Evolutionary conservation across 2,329 filamentous ascomycete genomes (phyloP).

Genomic region (Neofusicoccum sp.): DNA sequence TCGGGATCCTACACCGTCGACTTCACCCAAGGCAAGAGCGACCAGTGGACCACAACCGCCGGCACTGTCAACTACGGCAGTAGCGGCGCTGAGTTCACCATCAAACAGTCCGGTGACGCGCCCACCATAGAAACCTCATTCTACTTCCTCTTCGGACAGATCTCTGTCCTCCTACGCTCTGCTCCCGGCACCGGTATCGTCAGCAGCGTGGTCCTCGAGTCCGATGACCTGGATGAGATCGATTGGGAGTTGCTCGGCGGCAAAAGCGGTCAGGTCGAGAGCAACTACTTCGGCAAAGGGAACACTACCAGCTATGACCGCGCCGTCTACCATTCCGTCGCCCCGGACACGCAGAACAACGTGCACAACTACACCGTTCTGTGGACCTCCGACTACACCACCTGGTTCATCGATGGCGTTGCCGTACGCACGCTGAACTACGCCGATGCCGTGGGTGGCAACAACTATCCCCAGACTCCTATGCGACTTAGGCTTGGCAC

Average conservation of each 20-base stretch:
- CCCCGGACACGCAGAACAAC: slow-evolving; percentile 50
- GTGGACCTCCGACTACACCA: slow-evolving; percentile 65
- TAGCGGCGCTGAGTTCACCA: slow-evolving; percentile 48
- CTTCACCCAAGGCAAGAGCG: slow-evolving; percentile 34
- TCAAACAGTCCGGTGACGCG: slow-evolving; percentile 44
- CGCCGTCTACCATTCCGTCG: slow-evolving; percentile 59
- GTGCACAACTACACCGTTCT: slow-evolving; percentile 65
- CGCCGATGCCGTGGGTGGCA: slow-evolving; percentile 53
- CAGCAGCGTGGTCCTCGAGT: slow-evolving; percentile 75
- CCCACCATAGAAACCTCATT: slow-evolving; percentile 72
- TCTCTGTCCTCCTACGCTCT: slow-evolving; percentile 73
- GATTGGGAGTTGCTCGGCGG: slow-evolving; percentile 76
- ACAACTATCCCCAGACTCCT: slow-evolving; percentile 70
- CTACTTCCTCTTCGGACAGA: slow-evolving; percentile 79
- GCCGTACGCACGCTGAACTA: slow-evolving; percentile 62
- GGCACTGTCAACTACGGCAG: slow-evolving; percentile 39
- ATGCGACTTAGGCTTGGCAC: slow-evolving; percentile 54
- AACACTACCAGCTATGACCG: slow-evolving; percentile 66
- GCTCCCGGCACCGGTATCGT: slow-evolving; percentile 72
- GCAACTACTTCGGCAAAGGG: slow-evolving; percentile 75
- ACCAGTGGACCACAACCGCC: slow-evolving; percentile 23
- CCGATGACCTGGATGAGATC: slow-evolving; percentile 78
- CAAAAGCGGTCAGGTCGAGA: slow-evolving; percentile 62
- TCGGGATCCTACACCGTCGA: slow-evolving; percentile 33
- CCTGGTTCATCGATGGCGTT: slow-evolving; percentile 68